Evolutionary conservation across 2,329 filamentous ascomycete species (phyloP).

Genomic region (Penicillium rolfsii): DNA sequence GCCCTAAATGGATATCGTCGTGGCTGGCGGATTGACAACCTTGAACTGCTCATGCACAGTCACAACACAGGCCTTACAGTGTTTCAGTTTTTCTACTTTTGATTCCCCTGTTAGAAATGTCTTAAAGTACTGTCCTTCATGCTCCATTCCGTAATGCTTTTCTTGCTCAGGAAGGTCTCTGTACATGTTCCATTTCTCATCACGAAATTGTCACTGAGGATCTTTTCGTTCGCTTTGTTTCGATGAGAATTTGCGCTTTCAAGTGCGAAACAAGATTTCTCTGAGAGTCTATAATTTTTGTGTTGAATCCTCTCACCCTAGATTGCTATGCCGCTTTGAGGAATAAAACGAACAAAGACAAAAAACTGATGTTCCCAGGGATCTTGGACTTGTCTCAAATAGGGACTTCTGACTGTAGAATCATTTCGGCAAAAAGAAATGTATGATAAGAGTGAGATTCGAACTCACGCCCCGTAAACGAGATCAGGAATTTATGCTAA

Average conservation of each 20-base stretch:
- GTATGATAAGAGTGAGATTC: constrained; percentile 29
- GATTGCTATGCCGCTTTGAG: too few relatives aligned
- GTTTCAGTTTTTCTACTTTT: background rate
- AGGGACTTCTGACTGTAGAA: too few relatives aligned
- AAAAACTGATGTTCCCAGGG: too few relatives aligned
- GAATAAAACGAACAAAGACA: too few relatives aligned
- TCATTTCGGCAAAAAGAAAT: constrained; percentile 6
- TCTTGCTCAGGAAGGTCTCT: background rate
- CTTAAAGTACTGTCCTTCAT: background rate
- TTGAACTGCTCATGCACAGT: background rate
- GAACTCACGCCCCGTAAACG: constrained; percentile 28
- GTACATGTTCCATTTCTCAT: background rate
- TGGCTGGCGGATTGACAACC: background rate
- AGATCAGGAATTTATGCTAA: constrained; percentile 31
- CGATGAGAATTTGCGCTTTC: background rate
- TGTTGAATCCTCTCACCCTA: too few relatives aligned
- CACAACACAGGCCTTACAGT: background rate
- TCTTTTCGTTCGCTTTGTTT: background rate
- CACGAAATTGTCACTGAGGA: background rate
- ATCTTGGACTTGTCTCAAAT: too few relatives aligned
- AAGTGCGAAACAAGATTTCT: too few relatives aligned
- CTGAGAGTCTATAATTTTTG: too few relatives aligned
- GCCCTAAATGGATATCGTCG: background rate
- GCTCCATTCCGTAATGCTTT: background rate
- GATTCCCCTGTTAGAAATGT: background rate